Base-by-base conservation (phyloP, 345 rosid species). In the Lepidium africanum region DNA sequence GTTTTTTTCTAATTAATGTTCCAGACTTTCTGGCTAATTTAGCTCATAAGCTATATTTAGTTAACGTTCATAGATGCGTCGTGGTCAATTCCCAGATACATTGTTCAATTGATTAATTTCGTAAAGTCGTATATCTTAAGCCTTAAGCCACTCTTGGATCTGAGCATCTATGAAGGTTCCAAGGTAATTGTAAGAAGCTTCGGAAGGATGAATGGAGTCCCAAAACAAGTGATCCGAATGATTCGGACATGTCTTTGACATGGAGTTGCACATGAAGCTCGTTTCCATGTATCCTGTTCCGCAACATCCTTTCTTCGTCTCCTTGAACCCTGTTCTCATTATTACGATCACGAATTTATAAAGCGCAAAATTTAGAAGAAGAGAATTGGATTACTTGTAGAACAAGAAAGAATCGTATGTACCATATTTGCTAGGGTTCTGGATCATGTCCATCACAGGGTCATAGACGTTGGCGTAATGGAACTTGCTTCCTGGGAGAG, bases 81-180 rank as follows among this genome's bases (percentile, higher is more conserved):
- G 5, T 82, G 33, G 70, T 82, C 32, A 27, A 27, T 73, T 80
- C 70, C 45, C 75, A 54, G 25, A 27, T 46, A 58, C 58, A 36
- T 30, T 36, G 6, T 36, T 57, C 25, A 69, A 33, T 67, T 45
- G n/a, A 77, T 65, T 10, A 64, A 38, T 52, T 65, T 30, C 1
- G 17, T 47, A 49, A 27, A 59, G n/a, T 50, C 9, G 42, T 39
- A 32, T 70, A 15, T 32, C 43, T 59, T 70, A 70, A 68, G 86
- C 81, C 68, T 81, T 77, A 73, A 74, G 79, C 71, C 84, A 80
- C 65, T 80, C 86, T 3, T 87, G 88, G 87, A 89, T 73, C 50
- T 83, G 77, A 78, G 74, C 84, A 57, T 50, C 25, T 8, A 35
- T 79, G 15, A 81, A 66, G 30, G 60, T 74, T 5, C 67, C 69